Base-by-base conservation (phyloP, 805 yeast genomes). In the Kregervanrija fluxuum region DNA sequence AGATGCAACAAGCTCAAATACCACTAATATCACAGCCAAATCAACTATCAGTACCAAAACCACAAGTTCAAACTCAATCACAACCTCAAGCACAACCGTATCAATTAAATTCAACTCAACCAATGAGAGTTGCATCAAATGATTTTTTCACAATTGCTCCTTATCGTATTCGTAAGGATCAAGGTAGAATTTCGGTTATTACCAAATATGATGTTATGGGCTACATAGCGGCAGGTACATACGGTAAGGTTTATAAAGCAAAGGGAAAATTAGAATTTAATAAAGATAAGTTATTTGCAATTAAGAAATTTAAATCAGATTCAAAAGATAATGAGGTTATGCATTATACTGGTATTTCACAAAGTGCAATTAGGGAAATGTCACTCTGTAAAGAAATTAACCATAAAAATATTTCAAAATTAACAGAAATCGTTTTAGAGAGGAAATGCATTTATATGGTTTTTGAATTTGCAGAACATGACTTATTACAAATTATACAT, bases 191-290 rank as follows among this genome's bases (percentile, higher is more conserved):
- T 30, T 80, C 85, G 2, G 96, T 93, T 3, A 66, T 88, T n/a
- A 82, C 83, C 42, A 84, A 82, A 54, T 93, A 90, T 64, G 90
- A 84, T 49, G 83, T 93, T 48, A 66, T 89, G 13, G 99, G 99
- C 0, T 93, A 93, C 64, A 93, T 93, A 47, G 99, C 99, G 1
- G 96, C 99, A 0, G 99, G 99, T 35, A 93, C 99, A 0, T 93
- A 93, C 63, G 99, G 99, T 46, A 77, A 88, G 47, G 96, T 88
- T 16, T 93, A 89, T 68, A 91, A 93, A 60, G 98, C 97, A 8
- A 75, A 76, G 49, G 72, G 80, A 8, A 49, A 61, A 46, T 48
- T 56, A 37, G 55, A 52, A 35, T 46, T 44, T 46, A 54, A 40
- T 59, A 59, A 52, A 17, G 52, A 50, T 17, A 54, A 63, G 14